A percentile compares a stretch with the other conserved stretches of the same genome.
These are phyloP conservation scores for Amoebophrya sp. DNA, from an alignment of 169 alveolate species.

Conservation along the genomic window DNA sequence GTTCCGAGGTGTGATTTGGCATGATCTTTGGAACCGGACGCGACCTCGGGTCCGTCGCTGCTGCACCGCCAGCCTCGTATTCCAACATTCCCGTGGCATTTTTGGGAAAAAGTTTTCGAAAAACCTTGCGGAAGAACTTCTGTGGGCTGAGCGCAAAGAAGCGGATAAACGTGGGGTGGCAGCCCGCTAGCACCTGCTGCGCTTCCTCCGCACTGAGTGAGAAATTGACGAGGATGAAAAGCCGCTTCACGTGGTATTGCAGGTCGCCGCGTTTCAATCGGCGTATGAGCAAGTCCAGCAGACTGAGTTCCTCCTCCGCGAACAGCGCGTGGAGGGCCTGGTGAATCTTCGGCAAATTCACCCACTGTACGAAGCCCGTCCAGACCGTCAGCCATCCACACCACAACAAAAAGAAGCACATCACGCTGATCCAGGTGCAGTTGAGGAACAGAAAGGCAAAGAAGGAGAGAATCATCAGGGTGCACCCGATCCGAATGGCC, in stretches of 20 bases:
- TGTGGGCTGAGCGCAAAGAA: background rate
- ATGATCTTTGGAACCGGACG: no score
- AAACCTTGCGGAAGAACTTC: background rate
- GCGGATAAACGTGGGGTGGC: background rate
- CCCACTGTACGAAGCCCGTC: background rate
- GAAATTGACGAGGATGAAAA: background rate
- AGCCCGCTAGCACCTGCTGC: slow-evolving; percentile 3
- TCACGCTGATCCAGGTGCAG: background rate
- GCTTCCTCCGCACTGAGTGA: background rate
- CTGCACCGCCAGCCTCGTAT: no score
- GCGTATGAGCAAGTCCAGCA: background rate
- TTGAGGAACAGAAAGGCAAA: background rate
- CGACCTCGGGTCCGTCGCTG: no score
- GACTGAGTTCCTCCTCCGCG: background rate
- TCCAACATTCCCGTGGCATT: no score
- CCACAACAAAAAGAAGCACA: background rate
- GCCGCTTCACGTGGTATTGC: background rate
- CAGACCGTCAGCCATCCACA: background rate
- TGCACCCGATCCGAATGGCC: background rate
- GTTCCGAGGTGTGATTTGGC: no score
- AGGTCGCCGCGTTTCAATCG: background rate
- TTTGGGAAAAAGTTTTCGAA: no score
- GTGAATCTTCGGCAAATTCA: background rate
- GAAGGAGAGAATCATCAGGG: background rate
- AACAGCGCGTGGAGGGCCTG: background rate